Conservation (phyloP, 2,329 filamentous ascomycete genomes). For the Lasiodiplodia sp. region DNA sequence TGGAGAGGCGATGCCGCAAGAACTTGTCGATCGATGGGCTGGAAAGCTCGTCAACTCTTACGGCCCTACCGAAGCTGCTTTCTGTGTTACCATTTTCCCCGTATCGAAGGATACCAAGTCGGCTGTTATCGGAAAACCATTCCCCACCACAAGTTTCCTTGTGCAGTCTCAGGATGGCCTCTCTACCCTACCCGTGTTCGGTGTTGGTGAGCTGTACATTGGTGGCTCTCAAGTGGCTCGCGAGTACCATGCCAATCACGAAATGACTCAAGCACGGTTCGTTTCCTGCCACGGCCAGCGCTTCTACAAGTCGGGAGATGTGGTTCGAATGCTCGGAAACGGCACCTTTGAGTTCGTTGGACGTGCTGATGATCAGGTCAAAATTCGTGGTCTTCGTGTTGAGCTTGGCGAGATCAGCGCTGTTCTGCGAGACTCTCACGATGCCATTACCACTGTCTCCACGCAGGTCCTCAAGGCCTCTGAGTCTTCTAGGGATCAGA, state of each 20-base stretch:
- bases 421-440: conserved; percentile 38
- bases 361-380: conserved; percentile 50
- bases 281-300: conserved; percentile 40
- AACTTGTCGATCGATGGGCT: conserved; percentile 48
- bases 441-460: conserved; percentile 36
- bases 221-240: conserved; percentile 55
- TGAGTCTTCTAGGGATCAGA: conserved; percentile 40
- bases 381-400: conserved; percentile 48
- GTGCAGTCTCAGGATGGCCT: conserved; percentile 43
- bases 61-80: conserved; percentile 53
- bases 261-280: conserved; percentile 44
- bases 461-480: conserved; percentile 44
- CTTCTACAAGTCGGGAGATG: conserved; percentile 49
- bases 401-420: conserved; percentile 50
- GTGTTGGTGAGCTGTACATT: conserved; percentile 55
- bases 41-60: conserved; percentile 54
- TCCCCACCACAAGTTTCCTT: conserved; percentile 50
- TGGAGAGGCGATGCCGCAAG: conserved; percentile 52
- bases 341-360: conserved; percentile 51
- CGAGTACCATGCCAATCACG: conserved; percentile 50
- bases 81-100: conserved; percentile 54
- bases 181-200: conserved; percentile 47
- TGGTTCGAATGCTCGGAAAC: conserved; percentile 47
- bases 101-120: conserved; percentile 41
- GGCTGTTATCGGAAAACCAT: conserved; percentile 52